phyloP scores from a whole-genome alignment of 495 filamentous ascomycete genomes.

The Penicillium argentinense region DNA sequence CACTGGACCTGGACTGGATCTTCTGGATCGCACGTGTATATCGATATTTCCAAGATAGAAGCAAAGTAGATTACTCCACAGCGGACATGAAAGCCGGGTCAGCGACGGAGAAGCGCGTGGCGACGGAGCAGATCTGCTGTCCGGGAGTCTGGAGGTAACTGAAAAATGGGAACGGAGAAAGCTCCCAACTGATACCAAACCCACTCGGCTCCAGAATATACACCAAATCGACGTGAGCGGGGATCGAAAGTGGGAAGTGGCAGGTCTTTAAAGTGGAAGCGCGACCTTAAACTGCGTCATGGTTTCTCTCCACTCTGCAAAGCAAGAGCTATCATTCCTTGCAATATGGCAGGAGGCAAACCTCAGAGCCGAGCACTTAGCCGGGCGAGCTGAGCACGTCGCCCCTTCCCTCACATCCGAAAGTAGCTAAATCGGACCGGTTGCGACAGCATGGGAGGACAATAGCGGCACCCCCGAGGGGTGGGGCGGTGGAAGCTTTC shows the following conservation, averaged over 20 bases:
- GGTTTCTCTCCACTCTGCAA: too few species aligned
- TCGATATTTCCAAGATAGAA: too few species aligned
- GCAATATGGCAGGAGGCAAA: background rate
- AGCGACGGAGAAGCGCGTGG: background rate
- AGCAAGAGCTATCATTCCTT: too few species aligned
- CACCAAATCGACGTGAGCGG: too few species aligned
- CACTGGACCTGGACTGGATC: background rate
- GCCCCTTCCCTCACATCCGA: constrained; percentile 4
- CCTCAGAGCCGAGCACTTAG: background rate
- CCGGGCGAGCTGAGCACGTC: constrained; percentile 3
- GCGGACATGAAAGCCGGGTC: background rate
- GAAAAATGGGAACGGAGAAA: background rate
- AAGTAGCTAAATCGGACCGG: background rate
- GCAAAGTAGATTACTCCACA: background rate
- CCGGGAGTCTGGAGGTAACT: background rate
- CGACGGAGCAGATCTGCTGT: background rate
- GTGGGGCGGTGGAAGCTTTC: constrained; percentile 7
- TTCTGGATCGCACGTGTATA: background rate
- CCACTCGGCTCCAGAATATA: too few species aligned
- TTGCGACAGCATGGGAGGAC: too few species aligned
- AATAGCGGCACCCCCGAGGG: constrained; percentile 3
- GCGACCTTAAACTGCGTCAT: too few species aligned
- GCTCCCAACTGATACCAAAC: background rate
- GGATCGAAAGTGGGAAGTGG: constrained; percentile 1
- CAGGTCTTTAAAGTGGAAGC: background rate